Conservation (phyloP, 2,329 filamentous ascomycete genomes). For the Diaporthe caulivora region DNA sequence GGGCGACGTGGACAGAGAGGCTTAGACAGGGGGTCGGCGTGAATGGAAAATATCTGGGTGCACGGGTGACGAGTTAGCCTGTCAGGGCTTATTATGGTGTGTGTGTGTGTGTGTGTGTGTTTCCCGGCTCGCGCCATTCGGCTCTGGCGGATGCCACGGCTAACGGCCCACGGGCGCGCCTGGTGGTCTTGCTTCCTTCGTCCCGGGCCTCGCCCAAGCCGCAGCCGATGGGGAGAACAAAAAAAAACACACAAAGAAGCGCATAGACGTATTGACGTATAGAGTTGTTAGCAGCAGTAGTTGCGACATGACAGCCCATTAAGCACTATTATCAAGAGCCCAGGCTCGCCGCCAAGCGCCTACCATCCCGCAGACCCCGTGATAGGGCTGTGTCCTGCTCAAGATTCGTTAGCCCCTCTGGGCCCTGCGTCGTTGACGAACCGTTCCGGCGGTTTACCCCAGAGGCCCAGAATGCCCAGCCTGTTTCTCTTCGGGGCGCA, state of each 20-base stretch:
- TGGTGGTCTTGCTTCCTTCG: background rate
- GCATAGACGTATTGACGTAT: background rate
- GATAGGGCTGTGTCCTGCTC: constrained; percentile 21
- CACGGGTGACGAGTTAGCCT: background rate
- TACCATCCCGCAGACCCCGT: constrained; percentile 4
- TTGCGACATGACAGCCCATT: background rate
- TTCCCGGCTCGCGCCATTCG: constrained; percentile 1
- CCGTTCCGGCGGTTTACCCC: background rate
- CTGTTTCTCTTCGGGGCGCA: background rate
- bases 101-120: no score
- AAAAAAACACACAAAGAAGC: background rate
- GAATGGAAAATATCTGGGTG: background rate
- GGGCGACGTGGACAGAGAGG: constrained; percentile 22
- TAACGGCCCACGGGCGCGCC: constrained; percentile 1
- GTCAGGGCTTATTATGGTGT: no score
- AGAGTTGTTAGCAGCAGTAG: background rate
- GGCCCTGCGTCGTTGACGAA: constrained; percentile 1
- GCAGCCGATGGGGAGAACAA: background rate
- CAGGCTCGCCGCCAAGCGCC: constrained; percentile 5
- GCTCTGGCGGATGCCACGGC: constrained; percentile 22
- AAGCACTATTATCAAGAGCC: background rate
- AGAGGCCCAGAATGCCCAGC: constrained; percentile 14
- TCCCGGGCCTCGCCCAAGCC: background rate
- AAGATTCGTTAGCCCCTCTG: background rate
- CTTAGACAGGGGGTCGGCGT: constrained; percentile 21